Conservation (phyloP, 495 filamentous ascomycete species). For the Aspergillus haitiensis region DNA sequence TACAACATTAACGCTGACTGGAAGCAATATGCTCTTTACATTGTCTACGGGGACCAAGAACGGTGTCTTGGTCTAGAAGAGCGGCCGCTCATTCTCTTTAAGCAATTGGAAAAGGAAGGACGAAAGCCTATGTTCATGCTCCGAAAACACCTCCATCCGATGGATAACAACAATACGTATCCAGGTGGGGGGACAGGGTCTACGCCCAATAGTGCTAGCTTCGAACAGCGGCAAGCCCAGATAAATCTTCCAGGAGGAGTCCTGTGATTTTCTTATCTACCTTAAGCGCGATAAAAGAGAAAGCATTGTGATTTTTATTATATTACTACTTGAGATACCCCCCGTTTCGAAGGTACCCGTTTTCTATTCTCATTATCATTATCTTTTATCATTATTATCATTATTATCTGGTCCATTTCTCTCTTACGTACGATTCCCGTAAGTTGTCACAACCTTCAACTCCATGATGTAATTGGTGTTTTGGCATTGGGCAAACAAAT, state of each 20-base stretch:
- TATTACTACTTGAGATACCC: slow-evolving; percentile 38
- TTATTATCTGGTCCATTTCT: too few species aligned
- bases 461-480: too few species aligned
- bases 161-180: slow-evolving; percentile 29
- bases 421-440: too few species aligned
- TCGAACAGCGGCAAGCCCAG: slow-evolving; percentile 42
- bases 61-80: slow-evolving; percentile 88
- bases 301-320: slow-evolving; percentile 11
- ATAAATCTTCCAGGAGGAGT: slow-evolving; percentile 49
- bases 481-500: too few species aligned
- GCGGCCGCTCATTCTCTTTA: slow-evolving; percentile 92
- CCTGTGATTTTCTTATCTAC: slow-evolving; percentile 29
- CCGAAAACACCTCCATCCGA: slow-evolving; percentile 55
- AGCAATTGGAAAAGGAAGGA: slow-evolving; percentile 93
- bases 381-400: too few species aligned
- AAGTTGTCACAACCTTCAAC: too few species aligned
- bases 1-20: slow-evolving; percentile 98
- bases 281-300: neutral
- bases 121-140: slow-evolving; percentile 99
- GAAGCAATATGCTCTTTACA: slow-evolving; percentile 96
- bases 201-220: slow-evolving; percentile 45
- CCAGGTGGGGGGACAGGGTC: slow-evolving; percentile 27
- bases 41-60: slow-evolving; percentile 96
- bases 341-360: slow-evolving; percentile 1
- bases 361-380: neutral